Percentiles rank a stretch among this genome's conserved stretches.
phyloP scores from a whole-genome alignment of 179 eudicot genomes.

The Amaranthus tricolor region DNA sequence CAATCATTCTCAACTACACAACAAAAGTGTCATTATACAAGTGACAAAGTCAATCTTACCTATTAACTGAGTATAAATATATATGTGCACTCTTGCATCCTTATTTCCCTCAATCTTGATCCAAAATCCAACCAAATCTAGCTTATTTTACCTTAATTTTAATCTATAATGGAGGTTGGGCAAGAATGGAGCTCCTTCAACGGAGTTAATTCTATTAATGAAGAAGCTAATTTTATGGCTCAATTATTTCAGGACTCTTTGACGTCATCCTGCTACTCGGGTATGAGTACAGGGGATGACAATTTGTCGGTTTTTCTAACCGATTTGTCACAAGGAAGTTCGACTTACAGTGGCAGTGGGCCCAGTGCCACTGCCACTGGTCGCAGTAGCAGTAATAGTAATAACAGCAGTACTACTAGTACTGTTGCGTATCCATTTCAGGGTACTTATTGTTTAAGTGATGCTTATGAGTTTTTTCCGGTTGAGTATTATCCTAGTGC shows the following conservation, averaged over 20 bases:
- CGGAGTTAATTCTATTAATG: conserved; percentile 39
- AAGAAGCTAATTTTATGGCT: conserved; percentile 66
- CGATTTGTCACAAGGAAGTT: conserved; percentile 34
- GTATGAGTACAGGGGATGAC: not conserved
- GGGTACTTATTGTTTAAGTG: conserved; percentile 26
- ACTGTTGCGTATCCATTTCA: conserved; percentile 22
- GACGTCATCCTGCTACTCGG: not conserved
- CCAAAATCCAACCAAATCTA: conserved; percentile 14
- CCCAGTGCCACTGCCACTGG: too few relatives aligned
- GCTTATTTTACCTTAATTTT: conserved; percentile 25
- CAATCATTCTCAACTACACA: conserved; percentile 14
- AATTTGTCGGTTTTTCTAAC: conserved; percentile 25
- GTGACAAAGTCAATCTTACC: conserved; percentile 24
- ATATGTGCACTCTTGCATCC: conserved; percentile 1
- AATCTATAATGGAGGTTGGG: conserved; percentile 26
- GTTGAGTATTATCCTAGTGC: conserved; percentile 25
- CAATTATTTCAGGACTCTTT: conserved; percentile 43
- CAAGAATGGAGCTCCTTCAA: conserved; percentile 53
- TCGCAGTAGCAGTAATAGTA: conserved; percentile 8
- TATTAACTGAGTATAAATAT: conserved; percentile 30
- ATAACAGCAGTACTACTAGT: conserved; percentile 20
- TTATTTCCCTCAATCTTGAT: conserved; percentile 21
- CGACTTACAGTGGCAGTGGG: too few relatives aligned
- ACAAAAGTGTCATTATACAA: conserved; percentile 22
- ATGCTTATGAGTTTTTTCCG: conserved; percentile 29